Evolutionary conservation across 176 grass and related monocot genomes (phyloP).

Genomic region (Rhipidocladum racemiflorum): DNA sequence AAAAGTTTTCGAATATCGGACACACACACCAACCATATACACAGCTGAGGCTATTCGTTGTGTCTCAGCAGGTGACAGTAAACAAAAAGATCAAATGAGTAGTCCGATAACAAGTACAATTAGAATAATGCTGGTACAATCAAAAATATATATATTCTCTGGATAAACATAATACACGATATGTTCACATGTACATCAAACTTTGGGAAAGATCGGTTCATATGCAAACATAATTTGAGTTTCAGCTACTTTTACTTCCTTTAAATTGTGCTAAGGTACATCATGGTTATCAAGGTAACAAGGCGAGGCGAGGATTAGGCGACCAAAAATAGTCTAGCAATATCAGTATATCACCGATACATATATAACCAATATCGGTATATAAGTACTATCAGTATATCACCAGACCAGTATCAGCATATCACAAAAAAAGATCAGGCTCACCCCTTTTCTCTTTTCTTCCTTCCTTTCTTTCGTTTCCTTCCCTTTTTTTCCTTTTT

Average conservation of each 20-base stretch:
- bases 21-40: background rate
- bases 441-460: too few relatives aligned
- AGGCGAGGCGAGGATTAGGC: too few relatives aligned
- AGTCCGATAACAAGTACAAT: background rate
- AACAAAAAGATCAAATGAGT: background rate
- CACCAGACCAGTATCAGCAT: too few relatives aligned
- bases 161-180: background rate
- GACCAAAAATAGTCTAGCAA: too few relatives aligned
- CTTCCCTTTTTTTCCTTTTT: too few relatives aligned
- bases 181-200: background rate
- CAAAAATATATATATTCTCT: background rate
- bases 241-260: background rate
- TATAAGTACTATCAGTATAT: too few relatives aligned
- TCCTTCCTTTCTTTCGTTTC: too few relatives aligned
- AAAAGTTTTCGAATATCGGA: constrained; percentile 5
- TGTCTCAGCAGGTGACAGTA: constrained; percentile 4
- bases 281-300: too few relatives aligned
- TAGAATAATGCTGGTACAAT: background rate
- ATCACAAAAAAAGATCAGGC: too few relatives aligned
- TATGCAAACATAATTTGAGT: background rate
- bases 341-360: too few relatives aligned
- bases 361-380: too few relatives aligned
- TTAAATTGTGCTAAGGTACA: background rate
- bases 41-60: background rate
- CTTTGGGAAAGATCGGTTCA: background rate